A percentile compares a stretch with the other conserved stretches of the same genome.
phyloP scores from a whole-genome alignment of 2,329 filamentous ascomycete genomes.

The Paecilomyces variotii region DNA sequence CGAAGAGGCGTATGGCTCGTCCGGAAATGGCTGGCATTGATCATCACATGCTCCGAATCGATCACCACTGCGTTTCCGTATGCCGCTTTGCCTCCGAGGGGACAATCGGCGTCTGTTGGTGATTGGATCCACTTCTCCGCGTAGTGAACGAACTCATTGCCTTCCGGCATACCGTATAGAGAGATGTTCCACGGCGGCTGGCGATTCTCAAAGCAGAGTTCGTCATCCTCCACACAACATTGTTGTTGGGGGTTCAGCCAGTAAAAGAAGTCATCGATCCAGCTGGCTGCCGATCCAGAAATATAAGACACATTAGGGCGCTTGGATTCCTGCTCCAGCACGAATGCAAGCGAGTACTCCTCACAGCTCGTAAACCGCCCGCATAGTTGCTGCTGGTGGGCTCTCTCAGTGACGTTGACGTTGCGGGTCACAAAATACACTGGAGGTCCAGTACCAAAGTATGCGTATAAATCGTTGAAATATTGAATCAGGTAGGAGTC shows the following conservation, averaged over 20 bases:
- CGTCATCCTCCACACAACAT: conserved; percentile 62
- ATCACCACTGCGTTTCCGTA: conserved; percentile 81
- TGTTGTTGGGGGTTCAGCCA: conserved; percentile 90
- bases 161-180: conserved; percentile 83
- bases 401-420: conserved; percentile 67
- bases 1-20: conserved; percentile 80
- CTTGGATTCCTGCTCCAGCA: conserved; percentile 90
- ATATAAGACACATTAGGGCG: conserved; percentile 82
- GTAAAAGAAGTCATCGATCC: conserved; percentile 93
- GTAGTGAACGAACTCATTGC: conserved; percentile 82
- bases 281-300: conserved; percentile 79
- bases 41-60: conserved; percentile 56
- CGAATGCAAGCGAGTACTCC: conserved; percentile 72
- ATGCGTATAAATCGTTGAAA: conserved; percentile 91
- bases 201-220: conserved; percentile 71
- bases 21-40: conserved; percentile 83
- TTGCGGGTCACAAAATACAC: conserved; percentile 90
- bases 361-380: conserved; percentile 87
- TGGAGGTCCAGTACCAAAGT: conserved; percentile 83
- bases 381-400: conserved; percentile 77
- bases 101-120: conserved; percentile 75
- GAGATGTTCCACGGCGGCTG: conserved; percentile 82
- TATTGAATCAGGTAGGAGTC: conserved; percentile 93
- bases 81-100: conserved; percentile 77
- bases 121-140: conserved; percentile 72